Percentiles rank a stretch among this genome's conserved stretches.
Conservation (phyloP, 495 filamentous ascomycete genomes). For the Elasticomyces elasticus region DNA sequence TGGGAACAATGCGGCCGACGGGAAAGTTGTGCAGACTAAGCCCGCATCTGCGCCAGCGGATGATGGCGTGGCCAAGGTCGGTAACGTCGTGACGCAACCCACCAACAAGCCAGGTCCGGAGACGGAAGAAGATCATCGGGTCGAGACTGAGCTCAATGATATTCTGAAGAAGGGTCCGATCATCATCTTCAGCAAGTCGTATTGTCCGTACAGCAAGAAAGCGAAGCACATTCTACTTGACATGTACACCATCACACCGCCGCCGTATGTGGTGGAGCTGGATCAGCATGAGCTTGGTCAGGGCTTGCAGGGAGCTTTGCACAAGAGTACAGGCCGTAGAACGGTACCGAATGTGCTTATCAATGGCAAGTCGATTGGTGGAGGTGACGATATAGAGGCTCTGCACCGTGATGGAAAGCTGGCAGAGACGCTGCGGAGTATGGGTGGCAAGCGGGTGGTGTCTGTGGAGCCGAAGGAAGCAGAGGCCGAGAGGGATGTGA, state of each 20-base stretch:
- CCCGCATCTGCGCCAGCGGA: constrained; percentile 23
- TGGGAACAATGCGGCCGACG: constrained; percentile 25
- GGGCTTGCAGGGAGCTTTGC: constrained; percentile 58
- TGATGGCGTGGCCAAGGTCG: constrained; percentile 29
- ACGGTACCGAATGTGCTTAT: constrained; percentile 92
- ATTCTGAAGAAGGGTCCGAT: constrained; percentile 78
- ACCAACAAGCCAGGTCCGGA: constrained; percentile 29
- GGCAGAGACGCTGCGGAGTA: constrained; percentile 55
- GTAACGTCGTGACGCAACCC: constrained; percentile 16
- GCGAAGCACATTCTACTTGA: constrained; percentile 75
- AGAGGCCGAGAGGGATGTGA: constrained; percentile 2
- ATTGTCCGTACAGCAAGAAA: constrained; percentile 71
- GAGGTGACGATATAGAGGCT: constrained; percentile 72
- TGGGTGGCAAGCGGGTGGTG: constrained; percentile 63
- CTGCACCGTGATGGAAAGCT: constrained; percentile 61
- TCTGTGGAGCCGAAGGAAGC: constrained; percentile 9
- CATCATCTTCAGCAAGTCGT: constrained; percentile 91
- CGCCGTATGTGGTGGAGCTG: constrained; percentile 83
- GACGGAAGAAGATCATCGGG: constrained; percentile 46
- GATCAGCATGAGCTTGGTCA: constrained; percentile 68
- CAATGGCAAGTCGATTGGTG: constrained; percentile 80
- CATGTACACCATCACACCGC: constrained; percentile 69
- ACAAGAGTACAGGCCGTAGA: constrained; percentile 59
- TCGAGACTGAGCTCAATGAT: constrained; percentile 54
- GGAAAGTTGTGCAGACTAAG: constrained; percentile 25